A percentile compares a stretch with the other conserved stretches of the same genome.
Conservation (phyloP, 2,329 filamentous ascomycete species). For the Penicillium thymicola region DNA sequence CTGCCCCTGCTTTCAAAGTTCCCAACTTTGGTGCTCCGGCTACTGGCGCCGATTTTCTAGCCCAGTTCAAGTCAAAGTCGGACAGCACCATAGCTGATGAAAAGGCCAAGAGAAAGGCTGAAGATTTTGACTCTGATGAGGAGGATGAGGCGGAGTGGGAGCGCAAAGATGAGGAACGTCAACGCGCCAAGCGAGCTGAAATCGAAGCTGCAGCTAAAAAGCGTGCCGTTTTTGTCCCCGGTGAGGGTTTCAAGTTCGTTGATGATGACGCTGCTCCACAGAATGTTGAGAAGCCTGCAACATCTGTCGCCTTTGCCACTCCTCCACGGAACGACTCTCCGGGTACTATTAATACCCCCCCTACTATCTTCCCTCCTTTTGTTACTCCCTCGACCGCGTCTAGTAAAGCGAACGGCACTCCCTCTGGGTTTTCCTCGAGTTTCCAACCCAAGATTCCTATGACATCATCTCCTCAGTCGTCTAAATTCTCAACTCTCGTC, state of each 20-base stretch:
- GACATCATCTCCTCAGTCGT: background rate
- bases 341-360: background rate
- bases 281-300: background rate
- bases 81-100: constrained; percentile 43
- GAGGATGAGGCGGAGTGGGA: constrained; percentile 51
- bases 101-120: constrained; percentile 48
- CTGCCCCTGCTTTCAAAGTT: constrained; percentile 11
- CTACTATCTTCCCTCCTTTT: background rate
- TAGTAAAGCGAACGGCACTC: background rate
- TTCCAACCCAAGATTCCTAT: background rate
- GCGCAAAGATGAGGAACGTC: constrained; percentile 45
- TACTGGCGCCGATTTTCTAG: constrained; percentile 38
- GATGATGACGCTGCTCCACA: constrained; percentile 21
- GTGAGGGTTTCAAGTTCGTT: constrained; percentile 34
- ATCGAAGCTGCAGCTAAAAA: constrained; percentile 38
- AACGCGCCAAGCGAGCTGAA: constrained; percentile 45
- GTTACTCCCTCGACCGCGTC: background rate
- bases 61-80: constrained; percentile 41
- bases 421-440: background rate
- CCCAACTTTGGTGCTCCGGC: constrained; percentile 33
- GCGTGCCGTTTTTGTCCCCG: constrained; percentile 31
- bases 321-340: background rate
- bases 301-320: background rate
- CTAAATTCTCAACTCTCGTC: background rate
- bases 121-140: constrained; percentile 52